phyloP scores from a whole-genome alignment of 768 basidiomycete genomes.

The Favolaschia claudopus region DNA sequence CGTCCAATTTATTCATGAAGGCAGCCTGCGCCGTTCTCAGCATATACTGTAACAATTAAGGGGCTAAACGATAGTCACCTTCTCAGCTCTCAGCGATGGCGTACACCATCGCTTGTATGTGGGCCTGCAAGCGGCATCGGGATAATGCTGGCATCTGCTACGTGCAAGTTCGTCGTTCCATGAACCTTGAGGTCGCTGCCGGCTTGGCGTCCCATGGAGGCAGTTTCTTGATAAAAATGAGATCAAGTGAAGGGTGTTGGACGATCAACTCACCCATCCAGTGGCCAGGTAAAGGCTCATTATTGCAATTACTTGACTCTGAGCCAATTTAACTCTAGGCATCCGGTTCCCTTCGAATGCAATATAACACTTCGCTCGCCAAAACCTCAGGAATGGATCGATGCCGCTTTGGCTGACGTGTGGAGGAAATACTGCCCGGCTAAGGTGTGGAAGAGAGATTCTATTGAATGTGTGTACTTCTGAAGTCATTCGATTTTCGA shows the following conservation, averaged over 20 bases:
- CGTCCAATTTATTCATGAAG: too few relatives aligned
- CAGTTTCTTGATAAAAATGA: too few relatives aligned
- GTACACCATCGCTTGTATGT: conserved; percentile 26
- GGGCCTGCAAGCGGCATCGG: conserved; percentile 17
- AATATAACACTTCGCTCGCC: background rate
- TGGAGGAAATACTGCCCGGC: too few relatives aligned
- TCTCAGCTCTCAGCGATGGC: conserved; percentile 34
- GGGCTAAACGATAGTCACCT: conserved; percentile 4
- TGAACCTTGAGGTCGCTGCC: conserved; percentile 49
- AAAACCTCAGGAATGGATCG: conserved; percentile 2
- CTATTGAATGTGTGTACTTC: too few relatives aligned
- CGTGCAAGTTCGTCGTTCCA: conserved; percentile 50
- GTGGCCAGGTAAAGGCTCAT: background rate
- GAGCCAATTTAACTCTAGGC: too few relatives aligned
- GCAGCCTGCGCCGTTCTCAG: too few relatives aligned
- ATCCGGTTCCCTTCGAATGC: background rate
- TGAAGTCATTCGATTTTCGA: too few relatives aligned
- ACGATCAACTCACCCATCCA: background rate
- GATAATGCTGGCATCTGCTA: conserved; percentile 36
- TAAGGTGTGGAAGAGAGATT: too few relatives aligned
- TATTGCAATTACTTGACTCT: background rate
- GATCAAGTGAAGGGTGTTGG: background rate
- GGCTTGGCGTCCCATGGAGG: conserved; percentile 48
- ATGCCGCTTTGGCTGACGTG: background rate
- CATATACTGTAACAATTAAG: too few relatives aligned